Percentiles rank a stretch among this genome's conserved stretches.
Evolutionary conservation across 1,284 basidiomycete species (phyloP).

Genomic region (Inonotus hispidus): DNA sequence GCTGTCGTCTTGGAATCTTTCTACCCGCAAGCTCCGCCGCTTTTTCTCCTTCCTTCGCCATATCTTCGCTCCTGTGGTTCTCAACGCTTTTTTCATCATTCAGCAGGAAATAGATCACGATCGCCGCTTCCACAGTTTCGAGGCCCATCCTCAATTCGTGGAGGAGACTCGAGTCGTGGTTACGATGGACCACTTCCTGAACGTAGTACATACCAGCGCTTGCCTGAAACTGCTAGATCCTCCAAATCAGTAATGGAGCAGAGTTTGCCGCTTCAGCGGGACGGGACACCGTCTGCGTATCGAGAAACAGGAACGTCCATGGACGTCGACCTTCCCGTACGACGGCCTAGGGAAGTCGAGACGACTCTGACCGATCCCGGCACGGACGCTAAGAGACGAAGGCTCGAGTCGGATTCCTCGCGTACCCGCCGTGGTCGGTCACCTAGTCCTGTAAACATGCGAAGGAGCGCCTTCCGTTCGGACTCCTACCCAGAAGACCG

Average conservation of each 20-base stretch:
- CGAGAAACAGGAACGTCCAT: slow-evolving; percentile 3
- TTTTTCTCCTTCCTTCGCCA: slow-evolving; percentile 8
- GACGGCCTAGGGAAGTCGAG: slow-evolving; percentile 10
- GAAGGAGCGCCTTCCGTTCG: not conserved
- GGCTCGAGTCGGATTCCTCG: slow-evolving; percentile 8
- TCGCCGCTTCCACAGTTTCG: slow-evolving; percentile 2
- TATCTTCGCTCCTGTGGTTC: slow-evolving; percentile 8
- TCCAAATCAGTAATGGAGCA: not conserved
- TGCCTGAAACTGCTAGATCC: not conserved
- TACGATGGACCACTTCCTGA: not conserved
- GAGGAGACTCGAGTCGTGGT: not conserved
- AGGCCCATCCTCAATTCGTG: not conserved
- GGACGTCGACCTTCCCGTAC: slow-evolving; percentile 2
- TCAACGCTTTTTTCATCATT: slow-evolving; percentile 13
- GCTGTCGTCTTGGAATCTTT: not conserved
- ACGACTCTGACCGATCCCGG: not conserved
- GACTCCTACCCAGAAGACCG: not conserved
- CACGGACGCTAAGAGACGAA: slow-evolving; percentile 12
- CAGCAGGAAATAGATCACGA: slow-evolving; percentile 14
- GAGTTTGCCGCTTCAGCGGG: not conserved
- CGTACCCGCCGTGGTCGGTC: slow-evolving; percentile 8
- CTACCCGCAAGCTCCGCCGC: not conserved
- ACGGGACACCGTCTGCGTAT: not conserved
- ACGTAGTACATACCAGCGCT: not conserved
- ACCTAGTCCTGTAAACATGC: slow-evolving; percentile 2